Conservation (phyloP, 768 basidiomycete species). For the Tylopilus intermedius region DNA sequence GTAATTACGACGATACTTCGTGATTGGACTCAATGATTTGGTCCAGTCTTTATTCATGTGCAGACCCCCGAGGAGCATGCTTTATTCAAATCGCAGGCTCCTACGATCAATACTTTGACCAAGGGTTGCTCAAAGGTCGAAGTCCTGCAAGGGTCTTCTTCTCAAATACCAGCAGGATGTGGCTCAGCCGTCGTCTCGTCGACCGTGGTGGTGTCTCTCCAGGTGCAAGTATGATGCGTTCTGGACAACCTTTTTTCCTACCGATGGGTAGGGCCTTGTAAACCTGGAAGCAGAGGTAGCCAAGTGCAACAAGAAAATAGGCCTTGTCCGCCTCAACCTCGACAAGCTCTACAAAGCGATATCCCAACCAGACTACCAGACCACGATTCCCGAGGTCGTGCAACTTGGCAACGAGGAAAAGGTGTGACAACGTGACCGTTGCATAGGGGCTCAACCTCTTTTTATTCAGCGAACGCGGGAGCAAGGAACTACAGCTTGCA, state of each 20-base stretch:
- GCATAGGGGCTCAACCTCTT: slow-evolving; percentile 13
- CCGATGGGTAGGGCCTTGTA: slow-evolving; percentile 68
- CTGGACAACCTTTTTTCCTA: background rate
- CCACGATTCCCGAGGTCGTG: slow-evolving; percentile 76
- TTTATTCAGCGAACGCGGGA: slow-evolving; percentile 47
- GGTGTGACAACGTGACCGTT: slow-evolving; percentile 37
- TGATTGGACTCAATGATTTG: slow-evolving; percentile 2
- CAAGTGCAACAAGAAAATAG: slow-evolving; percentile 88
- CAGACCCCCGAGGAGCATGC: slow-evolving; percentile 58
- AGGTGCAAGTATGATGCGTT: slow-evolving; percentile 64
- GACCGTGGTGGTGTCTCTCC: slow-evolving; percentile 71
- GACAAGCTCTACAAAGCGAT: slow-evolving; percentile 75
- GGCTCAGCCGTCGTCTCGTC: slow-evolving; percentile 77
- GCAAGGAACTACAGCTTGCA: slow-evolving; percentile 55
- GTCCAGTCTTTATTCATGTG: slow-evolving; percentile 65
- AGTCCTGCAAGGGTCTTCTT: slow-evolving; percentile 51
- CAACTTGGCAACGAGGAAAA: slow-evolving; percentile 73
- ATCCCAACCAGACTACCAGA: slow-evolving; percentile 70
- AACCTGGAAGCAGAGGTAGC: slow-evolving; percentile 83
- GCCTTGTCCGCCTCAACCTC: slow-evolving; percentile 60
- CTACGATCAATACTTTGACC: slow-evolving; percentile 75
- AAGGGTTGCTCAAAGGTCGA: slow-evolving; percentile 82
- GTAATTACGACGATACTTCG: background rate
- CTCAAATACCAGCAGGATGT: slow-evolving; percentile 75
- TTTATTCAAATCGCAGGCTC: slow-evolving; percentile 66